Percentiles rank a stretch among this genome's conserved stretches.
phyloP scores from a whole-genome alignment of 345 rosid species.

The Salix koriyanagi region DNA sequence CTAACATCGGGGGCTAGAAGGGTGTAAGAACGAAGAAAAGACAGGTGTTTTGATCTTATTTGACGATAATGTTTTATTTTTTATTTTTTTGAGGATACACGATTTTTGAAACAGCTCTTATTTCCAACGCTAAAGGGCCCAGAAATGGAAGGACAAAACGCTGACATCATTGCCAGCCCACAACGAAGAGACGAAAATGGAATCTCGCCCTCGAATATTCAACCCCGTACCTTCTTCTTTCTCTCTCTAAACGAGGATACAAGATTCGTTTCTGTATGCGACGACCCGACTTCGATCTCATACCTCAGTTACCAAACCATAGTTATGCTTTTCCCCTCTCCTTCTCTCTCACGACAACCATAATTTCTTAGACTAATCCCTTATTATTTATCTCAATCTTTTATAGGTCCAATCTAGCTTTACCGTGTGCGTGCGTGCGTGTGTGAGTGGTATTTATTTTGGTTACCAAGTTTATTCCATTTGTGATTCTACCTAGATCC shows the following conservation, averaged over 20 bases:
- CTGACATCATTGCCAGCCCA: slow-evolving; percentile 40
- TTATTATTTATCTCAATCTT: neutral
- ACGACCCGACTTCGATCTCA: slow-evolving; percentile 61
- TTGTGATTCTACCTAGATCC: slow-evolving; percentile 74
- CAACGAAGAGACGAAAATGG: slow-evolving; percentile 34
- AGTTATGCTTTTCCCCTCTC: neutral
- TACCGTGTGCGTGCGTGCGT: too few relatives aligned
- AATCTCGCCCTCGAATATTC: slow-evolving; percentile 47
- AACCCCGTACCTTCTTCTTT: slow-evolving; percentile 13
- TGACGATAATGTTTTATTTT: too few relatives aligned
- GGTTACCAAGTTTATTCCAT: slow-evolving; percentile 45
- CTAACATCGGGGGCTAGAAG: too few relatives aligned
- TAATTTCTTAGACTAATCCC: neutral
- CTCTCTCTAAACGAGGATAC: neutral
- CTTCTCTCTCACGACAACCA: neutral
- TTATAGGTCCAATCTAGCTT: neutral
- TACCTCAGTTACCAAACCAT: neutral
- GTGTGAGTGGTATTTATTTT: neutral
- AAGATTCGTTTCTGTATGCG: slow-evolving; percentile 74
- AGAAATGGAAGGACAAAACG: neutral
- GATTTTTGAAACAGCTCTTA: too few relatives aligned
- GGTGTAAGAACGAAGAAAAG: too few relatives aligned
- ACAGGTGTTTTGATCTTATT: too few relatives aligned
- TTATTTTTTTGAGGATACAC: too few relatives aligned
- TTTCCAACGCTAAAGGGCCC: too few relatives aligned